Base-by-base conservation (phyloP, 2,329 filamentous ascomycete species). In the Diaporthe ampelina region DNA sequence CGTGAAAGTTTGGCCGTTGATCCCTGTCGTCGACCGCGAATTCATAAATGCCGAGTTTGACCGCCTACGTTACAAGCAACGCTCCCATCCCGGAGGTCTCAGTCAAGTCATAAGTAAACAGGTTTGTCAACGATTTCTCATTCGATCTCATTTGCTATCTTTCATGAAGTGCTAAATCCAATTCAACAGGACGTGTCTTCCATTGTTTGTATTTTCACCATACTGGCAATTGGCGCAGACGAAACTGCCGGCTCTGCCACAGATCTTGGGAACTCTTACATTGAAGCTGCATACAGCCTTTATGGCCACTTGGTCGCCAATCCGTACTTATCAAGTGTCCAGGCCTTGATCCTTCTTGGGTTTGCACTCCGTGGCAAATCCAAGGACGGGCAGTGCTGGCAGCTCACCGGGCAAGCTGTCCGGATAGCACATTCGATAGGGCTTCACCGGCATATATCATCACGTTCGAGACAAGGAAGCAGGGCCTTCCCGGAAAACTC, bases 381-480 rank as follows among this genome's bases (percentile, higher is more conserved):
- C 7, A 78, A 78, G 29, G 78, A 80, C n/a, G 78, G 78, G 0
- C 78, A 79, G 65, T 76, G 77, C 4, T 80, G 78, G 78, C 78
- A 80, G n/a, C 72, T 78, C 1, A 67, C 76, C 15, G 79, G 79
- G 0, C 79, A 79, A 35, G 78, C 79, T 0, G 75, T 80, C 35
- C 75, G 79, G 8, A 77, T 78, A 6, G 78, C 79, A 6, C 77
- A 79, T 29, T 80, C 79, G 0, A 76, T 80, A 17, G 79, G 79
- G 24, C 76, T 80, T 9, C 79, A 80, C 40, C 61, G 76, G 3
- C 74, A 75, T 8, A 70, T 75, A 11, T 43, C 45, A 15, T 24
- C 48, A 32, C 58, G 40, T 43, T 52, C n/a, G 40, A 70, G 37
- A 7, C 74, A 58, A 24, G 48, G n/a, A 9, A 65, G 13, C 26